Evolutionary conservation across 305 asterid genomes (phyloP).

Genomic region (Rubia balearica): DNA sequence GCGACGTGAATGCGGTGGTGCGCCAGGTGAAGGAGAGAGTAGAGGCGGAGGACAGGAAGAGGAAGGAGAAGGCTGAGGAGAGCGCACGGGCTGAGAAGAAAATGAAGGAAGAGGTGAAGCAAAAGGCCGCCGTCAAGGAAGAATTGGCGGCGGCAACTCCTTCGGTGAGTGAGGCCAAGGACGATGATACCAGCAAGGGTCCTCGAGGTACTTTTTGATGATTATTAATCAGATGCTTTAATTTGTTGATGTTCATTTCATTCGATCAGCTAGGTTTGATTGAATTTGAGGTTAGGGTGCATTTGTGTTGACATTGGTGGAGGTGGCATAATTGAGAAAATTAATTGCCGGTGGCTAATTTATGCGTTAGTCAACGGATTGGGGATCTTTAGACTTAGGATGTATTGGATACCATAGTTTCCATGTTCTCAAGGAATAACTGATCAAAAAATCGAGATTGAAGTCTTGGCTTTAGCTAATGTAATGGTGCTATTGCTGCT

Average conservation of each 20-base stretch:
- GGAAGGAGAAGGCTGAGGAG: slow-evolving; percentile 35
- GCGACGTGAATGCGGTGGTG: slow-evolving; percentile 61
- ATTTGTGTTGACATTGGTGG: background rate
- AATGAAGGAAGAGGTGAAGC: slow-evolving; percentile 20
- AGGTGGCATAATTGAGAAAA: background rate
- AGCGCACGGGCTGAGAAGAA: slow-evolving; percentile 30
- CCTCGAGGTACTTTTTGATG: slow-evolving; percentile 37
- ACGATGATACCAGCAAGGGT: slow-evolving; percentile 27
- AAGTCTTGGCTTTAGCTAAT: background rate
- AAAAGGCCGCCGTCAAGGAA: background rate
- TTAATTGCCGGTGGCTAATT: background rate
- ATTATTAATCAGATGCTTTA: background rate
- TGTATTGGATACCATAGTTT: background rate
- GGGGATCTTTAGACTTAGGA: background rate
- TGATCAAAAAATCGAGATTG: background rate
- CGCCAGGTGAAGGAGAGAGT: slow-evolving; percentile 50
- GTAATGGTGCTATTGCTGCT: background rate
- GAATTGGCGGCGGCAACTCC: background rate
- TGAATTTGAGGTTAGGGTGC: background rate
- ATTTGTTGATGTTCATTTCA: slow-evolving; percentile 4
- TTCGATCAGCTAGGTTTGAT: background rate
- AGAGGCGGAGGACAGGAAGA: slow-evolving; percentile 34
- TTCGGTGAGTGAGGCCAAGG: slow-evolving; percentile 16
- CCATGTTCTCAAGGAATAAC: background rate
- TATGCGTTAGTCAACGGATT: background rate